phyloP scores from a whole-genome alignment of 2,329 filamentous ascomycete species.

The Rhynchosporium secalis region DNA sequence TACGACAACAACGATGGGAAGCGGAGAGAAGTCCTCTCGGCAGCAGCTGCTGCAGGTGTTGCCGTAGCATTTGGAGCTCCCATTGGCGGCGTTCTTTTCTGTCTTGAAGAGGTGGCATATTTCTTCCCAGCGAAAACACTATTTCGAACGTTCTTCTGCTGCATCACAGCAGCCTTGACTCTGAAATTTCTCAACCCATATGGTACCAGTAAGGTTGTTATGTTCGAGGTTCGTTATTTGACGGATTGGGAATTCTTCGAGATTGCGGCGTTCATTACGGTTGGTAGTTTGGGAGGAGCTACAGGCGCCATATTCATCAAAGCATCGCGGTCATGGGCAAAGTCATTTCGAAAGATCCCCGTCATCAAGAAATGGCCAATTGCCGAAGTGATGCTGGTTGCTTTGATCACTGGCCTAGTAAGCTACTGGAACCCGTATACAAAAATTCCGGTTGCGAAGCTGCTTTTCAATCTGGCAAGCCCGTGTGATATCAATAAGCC shows the following conservation, averaged over 20 bases:
- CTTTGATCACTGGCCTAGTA: conserved; percentile 76
- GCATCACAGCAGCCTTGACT: conserved; percentile 86
- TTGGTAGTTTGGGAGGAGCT: conserved; percentile 82
- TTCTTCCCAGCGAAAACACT: conserved; percentile 98
- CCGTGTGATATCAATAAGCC: conserved; percentile 74
- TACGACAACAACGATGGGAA: conserved; percentile 95
- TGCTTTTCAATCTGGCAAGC: conserved; percentile 86
- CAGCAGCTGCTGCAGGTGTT: conserved; percentile 86
- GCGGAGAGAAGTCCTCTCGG: conserved; percentile 88
- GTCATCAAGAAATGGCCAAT: conserved; percentile 81
- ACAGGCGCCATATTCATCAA: conserved; percentile 95
- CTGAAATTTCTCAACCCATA: conserved; percentile 96
- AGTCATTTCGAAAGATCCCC: conserved; percentile 78
- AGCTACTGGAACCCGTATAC: conserved; percentile 95
- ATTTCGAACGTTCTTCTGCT: conserved; percentile 97
- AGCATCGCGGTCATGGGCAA: conserved; percentile 85
- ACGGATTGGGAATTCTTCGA: conserved; percentile 95
- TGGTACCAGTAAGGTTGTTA: conserved; percentile 91
- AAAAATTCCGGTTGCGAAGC: conserved; percentile 83
- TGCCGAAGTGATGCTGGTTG: conserved; percentile 85
- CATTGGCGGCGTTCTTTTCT: conserved; percentile 86
- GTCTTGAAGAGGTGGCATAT: conserved; percentile 91
- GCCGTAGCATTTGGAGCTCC: conserved; percentile 94
- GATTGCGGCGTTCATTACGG: conserved; percentile 77
- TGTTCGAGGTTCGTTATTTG: conserved; percentile 90